These are phyloP conservation scores for Melampsora larici-populina DNA, from an alignment of 1,284 basidiomycete genomes.

Conservation along the genomic window DNA sequence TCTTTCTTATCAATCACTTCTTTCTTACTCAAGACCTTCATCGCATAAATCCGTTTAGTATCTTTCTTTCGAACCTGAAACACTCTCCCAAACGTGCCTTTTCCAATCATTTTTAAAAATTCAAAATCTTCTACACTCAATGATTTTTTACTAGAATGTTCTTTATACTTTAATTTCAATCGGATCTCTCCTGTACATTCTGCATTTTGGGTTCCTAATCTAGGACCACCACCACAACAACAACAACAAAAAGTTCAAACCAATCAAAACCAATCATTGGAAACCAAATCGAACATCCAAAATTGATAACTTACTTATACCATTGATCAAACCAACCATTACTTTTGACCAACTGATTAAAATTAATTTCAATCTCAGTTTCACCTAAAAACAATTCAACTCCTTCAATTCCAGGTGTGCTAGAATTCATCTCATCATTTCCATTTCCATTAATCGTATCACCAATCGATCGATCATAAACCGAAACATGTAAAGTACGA, in stretches of 20 bases:
- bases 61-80: conserved; percentile 98
- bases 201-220: background rate
- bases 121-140: conserved; percentile 72
- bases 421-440: background rate
- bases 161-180: conserved; percentile 32
- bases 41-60: conserved; percentile 98
- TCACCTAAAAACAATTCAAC: conserved; percentile 80
- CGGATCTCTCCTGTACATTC: conserved; percentile 24
- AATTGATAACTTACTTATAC: conserved; percentile 70
- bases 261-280: too few species aligned
- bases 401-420: conserved; percentile 59
- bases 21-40: conserved; percentile 98
- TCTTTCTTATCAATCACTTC: conserved; percentile 99
- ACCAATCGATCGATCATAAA: conserved; percentile 43
- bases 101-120: conserved; percentile 96
- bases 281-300: too few species aligned
- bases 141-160: conserved; percentile 49
- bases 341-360: conserved; percentile 61
- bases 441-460: conserved; percentile 4
- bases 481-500: conserved; percentile 33
- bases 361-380: conserved; percentile 81
- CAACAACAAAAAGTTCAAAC: background rate
- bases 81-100: conserved; percentile 93
- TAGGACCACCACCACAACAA: background rate
- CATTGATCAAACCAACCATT: conserved; percentile 95